Percentiles rank a stretch among this genome's conserved stretches.
phyloP scores from a whole-genome alignment of 441 rosid species.

The Gossypium davidsonii region DNA sequence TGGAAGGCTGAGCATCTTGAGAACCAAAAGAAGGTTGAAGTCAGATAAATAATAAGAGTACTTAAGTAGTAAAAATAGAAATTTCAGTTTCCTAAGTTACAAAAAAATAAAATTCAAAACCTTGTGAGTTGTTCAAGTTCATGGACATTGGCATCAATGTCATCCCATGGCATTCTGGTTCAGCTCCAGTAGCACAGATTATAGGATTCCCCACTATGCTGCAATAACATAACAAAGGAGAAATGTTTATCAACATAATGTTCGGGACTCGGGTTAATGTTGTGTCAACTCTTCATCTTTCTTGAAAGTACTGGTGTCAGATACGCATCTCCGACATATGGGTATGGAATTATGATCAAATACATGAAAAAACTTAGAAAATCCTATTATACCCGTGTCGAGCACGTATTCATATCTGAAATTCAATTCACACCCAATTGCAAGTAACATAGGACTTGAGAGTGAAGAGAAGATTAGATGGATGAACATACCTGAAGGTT shows the following conservation, averaged over 20 bases:
- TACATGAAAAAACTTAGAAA: not conserved
- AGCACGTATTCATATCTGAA: not conserved
- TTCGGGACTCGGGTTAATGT: not conserved
- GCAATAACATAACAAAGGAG: conserved; percentile 17
- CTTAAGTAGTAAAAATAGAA: not conserved
- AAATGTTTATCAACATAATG: conserved; percentile 2
- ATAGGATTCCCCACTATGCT: conserved; percentile 84
- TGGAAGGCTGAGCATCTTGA: conserved; percentile 35
- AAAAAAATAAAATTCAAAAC: conserved; percentile 26
- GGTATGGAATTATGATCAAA: not conserved
- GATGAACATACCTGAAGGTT: conserved; percentile 66
- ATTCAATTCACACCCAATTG: not conserved
- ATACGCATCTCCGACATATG: not conserved
- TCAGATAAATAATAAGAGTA: conserved; percentile 18
- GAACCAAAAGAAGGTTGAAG: conserved; percentile 11
- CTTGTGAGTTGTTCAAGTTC: conserved; percentile 68
- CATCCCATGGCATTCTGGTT: conserved; percentile 82
- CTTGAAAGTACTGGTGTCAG: not conserved
- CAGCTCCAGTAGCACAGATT: conserved; percentile 77
- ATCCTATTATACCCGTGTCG: not conserved
- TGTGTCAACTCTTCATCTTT: not conserved
- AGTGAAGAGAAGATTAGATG: conserved; percentile 10
- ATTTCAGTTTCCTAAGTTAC: not conserved
- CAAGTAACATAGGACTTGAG: not conserved
- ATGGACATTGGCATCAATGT: conserved; percentile 86